Conservation (phyloP, 495 filamentous ascomycete genomes). For the Penicillium daleae region DNA sequence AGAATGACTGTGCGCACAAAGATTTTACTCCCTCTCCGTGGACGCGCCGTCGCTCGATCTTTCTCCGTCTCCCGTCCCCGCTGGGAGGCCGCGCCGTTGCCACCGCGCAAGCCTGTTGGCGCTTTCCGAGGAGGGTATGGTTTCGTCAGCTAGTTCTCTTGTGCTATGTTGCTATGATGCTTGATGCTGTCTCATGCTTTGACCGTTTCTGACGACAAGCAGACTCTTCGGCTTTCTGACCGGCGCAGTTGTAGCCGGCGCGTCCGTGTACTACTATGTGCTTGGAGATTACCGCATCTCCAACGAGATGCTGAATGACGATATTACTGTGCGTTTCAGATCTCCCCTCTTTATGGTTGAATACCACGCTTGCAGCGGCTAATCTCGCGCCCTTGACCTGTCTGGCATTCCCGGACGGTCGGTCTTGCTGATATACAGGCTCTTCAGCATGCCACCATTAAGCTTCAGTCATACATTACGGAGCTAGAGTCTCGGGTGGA, state of each 20-base stretch:
- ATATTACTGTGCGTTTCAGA: constrained; percentile 84
- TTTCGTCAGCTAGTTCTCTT: no score
- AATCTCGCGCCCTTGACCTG: constrained; percentile 11
- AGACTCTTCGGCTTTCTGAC: constrained; percentile 95
- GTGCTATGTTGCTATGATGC: background rate
- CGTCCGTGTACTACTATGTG: constrained; percentile 85
- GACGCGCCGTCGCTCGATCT: constrained; percentile 33
- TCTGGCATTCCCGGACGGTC: constrained; percentile 10
- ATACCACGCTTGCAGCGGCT: constrained; percentile 2
- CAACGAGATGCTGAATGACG: constrained; percentile 92
- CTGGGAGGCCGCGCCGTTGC: constrained; percentile 53
- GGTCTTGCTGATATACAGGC: constrained; percentile 55
- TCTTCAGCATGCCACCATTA: constrained; percentile 83
- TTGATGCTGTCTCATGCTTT: background rate
- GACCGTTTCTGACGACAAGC: constrained; percentile 6
- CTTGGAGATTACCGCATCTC: constrained; percentile 90
- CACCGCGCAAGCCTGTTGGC: constrained; percentile 79
- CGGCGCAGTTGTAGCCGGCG: constrained; percentile 78
- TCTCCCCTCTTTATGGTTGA: constrained; percentile 6
- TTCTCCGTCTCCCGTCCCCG: constrained; percentile 44
- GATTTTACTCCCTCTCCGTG: constrained; percentile 29
- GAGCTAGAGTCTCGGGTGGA: constrained; percentile 83
- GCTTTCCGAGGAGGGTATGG: constrained; percentile 92
- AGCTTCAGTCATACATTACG: constrained; percentile 80
- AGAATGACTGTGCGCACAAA: constrained; percentile 33